Base-by-base conservation (phyloP, 202 grass and related monocot genomes). In the Zoysia matrella region DNA sequence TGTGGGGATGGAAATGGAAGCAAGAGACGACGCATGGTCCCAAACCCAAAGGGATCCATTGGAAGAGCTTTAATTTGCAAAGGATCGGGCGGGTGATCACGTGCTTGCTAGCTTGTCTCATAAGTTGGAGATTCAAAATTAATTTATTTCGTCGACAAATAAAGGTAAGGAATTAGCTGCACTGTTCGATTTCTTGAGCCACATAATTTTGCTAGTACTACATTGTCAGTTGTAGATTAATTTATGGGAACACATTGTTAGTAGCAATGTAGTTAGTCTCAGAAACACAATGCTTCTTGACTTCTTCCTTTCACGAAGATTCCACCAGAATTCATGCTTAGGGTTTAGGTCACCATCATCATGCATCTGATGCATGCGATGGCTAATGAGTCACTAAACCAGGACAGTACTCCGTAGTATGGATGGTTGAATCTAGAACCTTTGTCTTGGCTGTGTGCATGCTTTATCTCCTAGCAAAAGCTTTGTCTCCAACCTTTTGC, bases 1-100 rank as follows among this genome's bases (percentile, higher is more conserved):
- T 77, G 82, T 89, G 78, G 87, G 87, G 77, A 56, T 55, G n/a
- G 49, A 64, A 61, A 71, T 79, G 49, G 46, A 69, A 79, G 39
- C 68, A 89, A 64, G 22, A 30, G 22, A 30, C 22, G 22, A 30
- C 22, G 22, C 22, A 30, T 30, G 22, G 82, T 85, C 87, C 87
- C 81, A 67, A 68, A 75, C 22, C 22, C 22, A 30, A 30, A 30
- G 22, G 22, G 22, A 30, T 30, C 22, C 22, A 30, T 30, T 30
- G 30, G 42, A 49, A 55, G 56, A 70, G 9, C n/a, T 70, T 81
- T 81, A 81, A 81, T 85, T 82, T 86, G 45, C 74, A 74, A 83
- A 86, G 79, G 30, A 68, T 60, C 40, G 1, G 47, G 65, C 54
- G 61, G 11, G 22, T 30, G 22, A 16, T 79, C 78, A 82, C 83